A percentile compares a stretch with the other conserved stretches of the same genome.
Conservation (phyloP, 1,284 basidiomycete genomes). For the Phellopilus nigrolimitatus region DNA sequence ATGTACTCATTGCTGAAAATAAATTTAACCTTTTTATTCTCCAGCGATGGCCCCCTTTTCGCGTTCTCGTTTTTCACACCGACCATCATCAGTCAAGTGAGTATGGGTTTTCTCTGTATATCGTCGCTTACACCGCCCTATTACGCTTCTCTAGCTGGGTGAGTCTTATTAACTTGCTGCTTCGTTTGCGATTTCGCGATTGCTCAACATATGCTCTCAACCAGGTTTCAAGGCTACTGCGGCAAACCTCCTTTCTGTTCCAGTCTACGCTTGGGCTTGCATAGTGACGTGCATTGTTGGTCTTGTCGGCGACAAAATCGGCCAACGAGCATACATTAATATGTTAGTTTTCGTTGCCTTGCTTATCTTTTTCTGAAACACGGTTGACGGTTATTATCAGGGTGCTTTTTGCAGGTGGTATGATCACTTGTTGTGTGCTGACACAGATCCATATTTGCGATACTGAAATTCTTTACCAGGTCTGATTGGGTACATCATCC, state of each 20-base stretch:
- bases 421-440: not conserved
- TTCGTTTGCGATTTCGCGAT: not conserved
- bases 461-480: slow-evolving; percentile 24
- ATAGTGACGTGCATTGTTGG: slow-evolving; percentile 45
- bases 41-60: slow-evolving; percentile 46
- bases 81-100: slow-evolving; percentile 45
- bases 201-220: not conserved
- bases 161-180: not conserved
- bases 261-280: slow-evolving; percentile 47
- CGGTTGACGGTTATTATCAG: slow-evolving; percentile 9
- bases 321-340: slow-evolving; percentile 43
- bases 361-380: not conserved
- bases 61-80: slow-evolving; percentile 54
- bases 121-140: not conserved
- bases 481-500: slow-evolving; percentile 47
- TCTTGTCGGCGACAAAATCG: slow-evolving; percentile 42
- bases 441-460: slow-evolving; percentile 31
- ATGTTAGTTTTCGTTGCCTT: slow-evolving; percentile 31
- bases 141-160: slow-evolving; percentile 7
- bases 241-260: slow-evolving; percentile 51
- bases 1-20: slow-evolving; percentile 1
- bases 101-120: slow-evolving; percentile 18
- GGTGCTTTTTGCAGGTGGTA: slow-evolving; percentile 22
- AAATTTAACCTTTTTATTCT: not conserved
- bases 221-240: slow-evolving; percentile 42